Conservation (phyloP, 2,329 filamentous ascomycete species). For the Didymella lethalis region DNA sequence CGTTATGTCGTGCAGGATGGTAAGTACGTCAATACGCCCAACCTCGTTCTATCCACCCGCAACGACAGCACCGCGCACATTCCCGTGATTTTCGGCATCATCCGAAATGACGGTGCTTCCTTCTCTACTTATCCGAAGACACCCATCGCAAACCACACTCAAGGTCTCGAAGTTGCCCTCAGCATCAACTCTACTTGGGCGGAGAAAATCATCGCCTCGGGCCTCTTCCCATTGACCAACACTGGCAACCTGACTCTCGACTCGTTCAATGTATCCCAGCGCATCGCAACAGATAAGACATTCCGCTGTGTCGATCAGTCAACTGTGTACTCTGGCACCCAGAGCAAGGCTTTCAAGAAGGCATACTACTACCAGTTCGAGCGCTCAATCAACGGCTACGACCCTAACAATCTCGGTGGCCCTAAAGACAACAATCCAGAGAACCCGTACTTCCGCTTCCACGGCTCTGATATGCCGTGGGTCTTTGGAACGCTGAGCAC, state of each 20-base stretch:
- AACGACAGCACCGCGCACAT: conserved; percentile 59
- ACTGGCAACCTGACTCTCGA: conserved; percentile 62
- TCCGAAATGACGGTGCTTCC: conserved; percentile 64
- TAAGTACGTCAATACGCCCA: conserved; percentile 61
- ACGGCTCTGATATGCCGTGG: conserved; percentile 62
- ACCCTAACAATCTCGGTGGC: conserved; percentile 62
- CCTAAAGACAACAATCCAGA: conserved; percentile 60
- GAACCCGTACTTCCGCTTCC: conserved; percentile 64
- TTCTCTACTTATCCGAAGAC: conserved; percentile 60
- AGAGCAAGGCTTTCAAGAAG: conserved; percentile 56
- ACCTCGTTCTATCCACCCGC: conserved; percentile 55
- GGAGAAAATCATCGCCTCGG: conserved; percentile 45
- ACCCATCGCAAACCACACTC: conserved; percentile 52
- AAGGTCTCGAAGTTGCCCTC: conserved; percentile 57
- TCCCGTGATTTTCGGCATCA: conserved; percentile 64
- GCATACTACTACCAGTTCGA: conserved; percentile 69
- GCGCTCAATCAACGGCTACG: conserved; percentile 62
- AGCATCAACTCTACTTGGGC: conserved; percentile 55
- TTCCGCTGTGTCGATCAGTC: conserved; percentile 69
- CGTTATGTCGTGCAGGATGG: conserved; percentile 67
- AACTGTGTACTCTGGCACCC: conserved; percentile 61
- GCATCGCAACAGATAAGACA: conserved; percentile 65
- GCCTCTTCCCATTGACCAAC: conserved; percentile 60
- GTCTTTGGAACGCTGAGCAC: conserved; percentile 62
- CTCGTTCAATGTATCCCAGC: conserved; percentile 63